Base-by-base conservation (phyloP, 1,284 basidiomycete species). In the Trichosporon sp. region DNA sequence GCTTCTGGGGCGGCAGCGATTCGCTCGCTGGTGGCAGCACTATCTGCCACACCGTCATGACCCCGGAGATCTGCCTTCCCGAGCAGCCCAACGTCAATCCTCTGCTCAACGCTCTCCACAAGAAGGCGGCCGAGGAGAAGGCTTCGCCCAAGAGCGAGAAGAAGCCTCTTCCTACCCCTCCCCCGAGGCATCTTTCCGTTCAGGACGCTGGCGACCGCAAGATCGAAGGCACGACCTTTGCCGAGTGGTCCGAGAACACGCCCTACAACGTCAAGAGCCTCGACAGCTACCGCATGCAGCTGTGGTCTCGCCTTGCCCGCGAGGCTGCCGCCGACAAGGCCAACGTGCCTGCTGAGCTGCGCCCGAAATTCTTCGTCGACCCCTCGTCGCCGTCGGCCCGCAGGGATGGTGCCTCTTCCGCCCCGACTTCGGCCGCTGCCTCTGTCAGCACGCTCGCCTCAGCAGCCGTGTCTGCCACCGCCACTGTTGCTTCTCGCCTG, bases 261-360 rank as follows among this genome's bases (percentile, higher is more conserved):
- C 86, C 88, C 4, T 92, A 92, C 80, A 89, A 88, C 5, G 85
- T 91, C 82, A 91, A 90, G 82, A 87, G 85, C 8, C 82, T 92
- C 73, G 91, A 94, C 80, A 85, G 86, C 77, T 92, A 85, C 71
- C 85, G 91, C 34, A 91, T 91, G 88, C 91, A 93, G 71, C 83
- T 93, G 1, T 93, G 91, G 91, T 86, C 86, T 36, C 86, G 88
- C 78, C 89, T 93, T 85, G 89, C 89, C 0, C 71, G 78, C 32
- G 81, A 81, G 59, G 80, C 78, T 8, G 74, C 75, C 2, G 70
- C 73, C 11, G 74, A 78, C 56, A 77, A 79, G 66, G 70, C 73
- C 49, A 69, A 70, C 21, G 60, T 81, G 2, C 60, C 76, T 1
- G 58, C 65, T 6, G 73, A 74, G 10, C 61, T 78, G 32, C 74